These are phyloP conservation scores for Boletus speciosus DNA, from an alignment of 768 basidiomycete genomes.

Conservation along the genomic window DNA sequence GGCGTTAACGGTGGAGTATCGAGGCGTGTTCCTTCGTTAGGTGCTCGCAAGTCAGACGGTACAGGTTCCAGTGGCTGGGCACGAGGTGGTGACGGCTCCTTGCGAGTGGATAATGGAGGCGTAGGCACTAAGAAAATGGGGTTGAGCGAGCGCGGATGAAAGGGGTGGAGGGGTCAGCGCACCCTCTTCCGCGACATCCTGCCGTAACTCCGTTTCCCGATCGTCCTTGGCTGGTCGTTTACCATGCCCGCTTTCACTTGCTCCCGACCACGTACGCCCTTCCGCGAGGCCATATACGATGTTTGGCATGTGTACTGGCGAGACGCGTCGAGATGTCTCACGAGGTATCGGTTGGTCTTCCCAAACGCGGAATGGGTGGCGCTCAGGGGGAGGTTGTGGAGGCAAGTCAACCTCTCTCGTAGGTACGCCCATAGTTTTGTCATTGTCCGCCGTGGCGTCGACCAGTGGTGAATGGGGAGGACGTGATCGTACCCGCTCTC, in stretches of 20 bases:
- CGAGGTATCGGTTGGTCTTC: constrained; percentile 16
- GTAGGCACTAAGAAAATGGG: background rate
- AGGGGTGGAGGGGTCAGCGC: background rate
- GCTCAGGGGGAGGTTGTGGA: constrained; percentile 8
- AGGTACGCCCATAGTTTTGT: background rate
- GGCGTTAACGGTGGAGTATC: background rate
- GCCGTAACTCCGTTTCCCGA: background rate
- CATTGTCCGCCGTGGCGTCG: background rate
- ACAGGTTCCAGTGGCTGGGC: background rate
- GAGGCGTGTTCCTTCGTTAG: background rate
- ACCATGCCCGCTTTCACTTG: background rate
- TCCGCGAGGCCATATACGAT: background rate
- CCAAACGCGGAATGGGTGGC: constrained; percentile 28
- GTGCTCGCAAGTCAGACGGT: background rate
- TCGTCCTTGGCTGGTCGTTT: background rate
- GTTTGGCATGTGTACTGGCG: constrained; percentile 3
- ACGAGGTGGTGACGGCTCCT: background rate
- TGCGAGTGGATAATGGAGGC: background rate
- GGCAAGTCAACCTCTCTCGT: background rate
- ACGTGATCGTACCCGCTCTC: constrained; percentile 6
- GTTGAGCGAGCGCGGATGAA: constrained; percentile 8
- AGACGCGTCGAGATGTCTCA: constrained; percentile 13
- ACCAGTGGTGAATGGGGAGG: background rate
- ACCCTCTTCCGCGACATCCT: constrained; percentile 9
- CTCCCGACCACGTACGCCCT: background rate